These are phyloP conservation scores for Talaromyces wortmannii DNA, from an alignment of 495 filamentous ascomycete species.

Conservation along the genomic window DNA sequence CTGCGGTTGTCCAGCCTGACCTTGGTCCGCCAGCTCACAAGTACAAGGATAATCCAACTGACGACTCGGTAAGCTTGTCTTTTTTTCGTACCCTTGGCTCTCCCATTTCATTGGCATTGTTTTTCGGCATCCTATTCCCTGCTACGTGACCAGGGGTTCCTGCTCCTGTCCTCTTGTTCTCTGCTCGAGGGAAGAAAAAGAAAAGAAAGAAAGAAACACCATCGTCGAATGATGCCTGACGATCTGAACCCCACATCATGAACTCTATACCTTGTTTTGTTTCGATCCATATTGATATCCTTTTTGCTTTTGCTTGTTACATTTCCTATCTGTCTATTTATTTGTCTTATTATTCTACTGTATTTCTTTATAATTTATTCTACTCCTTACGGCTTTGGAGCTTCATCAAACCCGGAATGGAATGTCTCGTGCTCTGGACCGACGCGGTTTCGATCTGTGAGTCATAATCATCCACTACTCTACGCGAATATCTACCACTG, in stretches of 20 bases:
- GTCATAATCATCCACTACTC: too few relatives aligned
- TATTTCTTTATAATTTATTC: neutral
- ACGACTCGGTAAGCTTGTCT: conserved; percentile 31
- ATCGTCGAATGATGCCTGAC: too few relatives aligned
- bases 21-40: conserved; percentile 30
- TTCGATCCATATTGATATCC: neutral
- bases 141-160: neutral
- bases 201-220: neutral
- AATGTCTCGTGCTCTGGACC: too few relatives aligned
- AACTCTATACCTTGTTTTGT: neutral
- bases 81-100: conserved; percentile 7
- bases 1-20: conserved; percentile 43
- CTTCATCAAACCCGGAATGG: too few relatives aligned
- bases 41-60: conserved; percentile 35
- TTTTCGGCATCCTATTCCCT: neutral
- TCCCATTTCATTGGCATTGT: neutral
- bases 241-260: neutral
- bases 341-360: conserved; percentile 8
- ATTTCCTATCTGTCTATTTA: conserved; percentile 1
- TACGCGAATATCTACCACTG: too few relatives aligned
- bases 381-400: too few relatives aligned
- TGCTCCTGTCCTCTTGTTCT: neutral
- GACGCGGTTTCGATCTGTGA: too few relatives aligned
- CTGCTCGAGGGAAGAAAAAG: neutral
- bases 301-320: conserved; percentile 10